These are phyloP conservation scores for Talaromyces albobiverticillius DNA, from an alignment of 2,329 filamentous ascomycete species.

Conservation along the genomic window DNA sequence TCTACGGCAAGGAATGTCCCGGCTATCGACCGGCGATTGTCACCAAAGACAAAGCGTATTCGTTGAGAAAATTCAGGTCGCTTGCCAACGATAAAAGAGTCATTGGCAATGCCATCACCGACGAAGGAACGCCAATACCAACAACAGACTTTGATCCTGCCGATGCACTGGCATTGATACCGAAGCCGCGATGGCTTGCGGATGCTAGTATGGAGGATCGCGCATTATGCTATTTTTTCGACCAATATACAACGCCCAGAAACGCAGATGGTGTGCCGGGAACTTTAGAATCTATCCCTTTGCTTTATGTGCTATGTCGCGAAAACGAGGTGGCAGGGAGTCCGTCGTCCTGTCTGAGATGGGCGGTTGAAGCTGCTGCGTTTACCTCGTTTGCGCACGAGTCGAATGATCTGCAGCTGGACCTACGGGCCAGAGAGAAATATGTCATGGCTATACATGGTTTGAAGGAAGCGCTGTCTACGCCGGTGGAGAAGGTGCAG, in stretches of 20 bases:
- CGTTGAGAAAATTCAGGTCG: conserved; percentile 21
- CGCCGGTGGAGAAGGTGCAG: conserved; percentile 28
- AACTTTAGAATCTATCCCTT: conserved; percentile 35
- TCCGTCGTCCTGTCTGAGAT: conserved; percentile 28
- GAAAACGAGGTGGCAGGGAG: conserved; percentile 18
- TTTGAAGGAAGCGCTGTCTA: conserved; percentile 27
- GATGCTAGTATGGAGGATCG: conserved; percentile 36
- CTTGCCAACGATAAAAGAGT: conserved; percentile 8
- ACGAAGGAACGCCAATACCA: no score
- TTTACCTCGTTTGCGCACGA: conserved; percentile 32
- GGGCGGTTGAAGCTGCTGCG: conserved; percentile 35
- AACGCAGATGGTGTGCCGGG: conserved; percentile 26
- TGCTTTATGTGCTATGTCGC: conserved; percentile 30
- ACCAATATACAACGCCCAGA: conserved; percentile 33
- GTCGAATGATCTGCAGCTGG: conserved; percentile 24
- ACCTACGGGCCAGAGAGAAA: conserved; percentile 26
- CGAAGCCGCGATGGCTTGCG: conserved; percentile 19
- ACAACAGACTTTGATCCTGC: neutral
- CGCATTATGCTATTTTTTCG: conserved; percentile 41
- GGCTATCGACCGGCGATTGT: conserved; percentile 35
- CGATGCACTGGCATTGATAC: conserved; percentile 5
- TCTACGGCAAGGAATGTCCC: conserved; percentile 36
- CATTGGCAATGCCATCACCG: neutral
- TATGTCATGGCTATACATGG: conserved; percentile 32
- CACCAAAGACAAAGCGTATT: conserved; percentile 34